phyloP scores from a whole-genome alignment of 768 basidiomycete species.

The Hortiboletus campestris region DNA sequence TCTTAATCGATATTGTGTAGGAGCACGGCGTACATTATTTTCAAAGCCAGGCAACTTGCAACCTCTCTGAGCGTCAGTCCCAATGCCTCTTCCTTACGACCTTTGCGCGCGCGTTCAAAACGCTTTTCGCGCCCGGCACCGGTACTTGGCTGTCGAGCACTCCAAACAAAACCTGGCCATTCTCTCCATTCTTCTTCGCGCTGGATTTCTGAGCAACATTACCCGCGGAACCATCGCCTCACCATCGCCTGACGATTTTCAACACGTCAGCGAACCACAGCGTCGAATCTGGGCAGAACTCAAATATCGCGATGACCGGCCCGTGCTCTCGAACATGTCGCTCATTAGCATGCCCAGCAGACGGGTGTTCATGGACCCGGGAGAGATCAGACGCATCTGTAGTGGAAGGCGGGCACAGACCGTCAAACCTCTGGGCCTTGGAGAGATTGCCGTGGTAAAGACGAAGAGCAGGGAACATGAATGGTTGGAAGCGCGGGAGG shows the following conservation, averaged over 20 bases:
- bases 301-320: slow-evolving; percentile 89
- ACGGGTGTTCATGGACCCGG: slow-evolving; percentile 67
- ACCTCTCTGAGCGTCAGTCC: not conserved
- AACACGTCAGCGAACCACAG: slow-evolving; percentile 55
- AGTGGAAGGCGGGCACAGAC: slow-evolving; percentile 79
- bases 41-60: not conserved
- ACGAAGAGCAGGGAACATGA: slow-evolving; percentile 69
- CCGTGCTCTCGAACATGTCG: slow-evolving; percentile 76
- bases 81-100: slow-evolving; percentile 69
- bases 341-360: slow-evolving; percentile 85
- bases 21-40: not conserved
- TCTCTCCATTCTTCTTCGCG: slow-evolving; percentile 85
- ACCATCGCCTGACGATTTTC: slow-evolving; percentile 66
- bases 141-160: slow-evolving; percentile 73
- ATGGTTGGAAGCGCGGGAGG: slow-evolving; percentile 94
- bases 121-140: slow-evolving; percentile 85
- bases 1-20: no score
- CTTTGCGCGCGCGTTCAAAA: slow-evolving; percentile 92
- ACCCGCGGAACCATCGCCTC: slow-evolving; percentile 71
- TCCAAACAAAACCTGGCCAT: slow-evolving; percentile 89
- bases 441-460: slow-evolving; percentile 86
- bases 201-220: slow-evolving; percentile 82
- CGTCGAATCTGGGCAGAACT: slow-evolving; percentile 90
- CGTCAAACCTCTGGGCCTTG: slow-evolving; percentile 82
- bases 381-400: slow-evolving; percentile 76